phyloP scores from a whole-genome alignment of 2,329 filamentous ascomycete genomes.

The Fusarium zealandicum region DNA sequence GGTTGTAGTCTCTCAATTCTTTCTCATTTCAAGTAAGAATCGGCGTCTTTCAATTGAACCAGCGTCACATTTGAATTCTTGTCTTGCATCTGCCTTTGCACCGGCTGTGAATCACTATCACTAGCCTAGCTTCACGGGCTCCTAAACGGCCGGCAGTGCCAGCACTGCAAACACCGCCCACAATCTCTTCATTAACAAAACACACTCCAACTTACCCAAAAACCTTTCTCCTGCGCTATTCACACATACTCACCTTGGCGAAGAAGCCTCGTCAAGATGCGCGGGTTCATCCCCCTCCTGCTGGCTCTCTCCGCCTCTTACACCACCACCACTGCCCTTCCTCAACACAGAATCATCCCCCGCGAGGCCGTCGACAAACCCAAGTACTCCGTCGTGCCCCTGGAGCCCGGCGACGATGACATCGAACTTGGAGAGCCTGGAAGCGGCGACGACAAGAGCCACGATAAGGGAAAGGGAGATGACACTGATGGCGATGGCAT shows the following conservation, averaged over 20 bases:
- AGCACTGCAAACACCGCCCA: conserved; percentile 10
- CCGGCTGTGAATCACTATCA: conserved; percentile 19
- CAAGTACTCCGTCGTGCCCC: conserved; percentile 50
- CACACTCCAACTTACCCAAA: conserved; percentile 1
- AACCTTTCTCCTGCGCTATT: background rate
- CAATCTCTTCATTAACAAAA: background rate
- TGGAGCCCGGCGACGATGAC: conserved; percentile 45
- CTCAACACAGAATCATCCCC: conserved; percentile 34
- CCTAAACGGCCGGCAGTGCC: conserved; percentile 22
- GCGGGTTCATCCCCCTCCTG: conserved; percentile 40
- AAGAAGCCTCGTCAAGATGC: conserved; percentile 42
- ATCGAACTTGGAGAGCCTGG: conserved; percentile 32
- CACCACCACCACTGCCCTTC: conserved; percentile 41
- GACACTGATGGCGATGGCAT: conserved; percentile 28
- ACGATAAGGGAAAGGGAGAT: conserved; percentile 18
- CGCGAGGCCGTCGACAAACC: conserved; percentile 42
- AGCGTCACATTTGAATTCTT: background rate
- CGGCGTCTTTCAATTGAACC: conserved; percentile 4
- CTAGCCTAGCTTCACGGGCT: no score
- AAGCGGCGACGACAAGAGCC: conserved; percentile 26
- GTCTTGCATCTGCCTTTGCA: background rate
- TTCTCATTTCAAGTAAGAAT: conserved; percentile 26
- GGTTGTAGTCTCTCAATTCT: conserved; percentile 3
- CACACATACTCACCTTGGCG: conserved; percentile 3
- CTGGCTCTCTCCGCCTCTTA: conserved; percentile 43